A percentile compares a stretch with the other conserved stretches of the same genome.
Evolutionary conservation across 2,329 filamentous ascomycete species (phyloP).

Genomic region (Botrytis byssoidea): DNA sequence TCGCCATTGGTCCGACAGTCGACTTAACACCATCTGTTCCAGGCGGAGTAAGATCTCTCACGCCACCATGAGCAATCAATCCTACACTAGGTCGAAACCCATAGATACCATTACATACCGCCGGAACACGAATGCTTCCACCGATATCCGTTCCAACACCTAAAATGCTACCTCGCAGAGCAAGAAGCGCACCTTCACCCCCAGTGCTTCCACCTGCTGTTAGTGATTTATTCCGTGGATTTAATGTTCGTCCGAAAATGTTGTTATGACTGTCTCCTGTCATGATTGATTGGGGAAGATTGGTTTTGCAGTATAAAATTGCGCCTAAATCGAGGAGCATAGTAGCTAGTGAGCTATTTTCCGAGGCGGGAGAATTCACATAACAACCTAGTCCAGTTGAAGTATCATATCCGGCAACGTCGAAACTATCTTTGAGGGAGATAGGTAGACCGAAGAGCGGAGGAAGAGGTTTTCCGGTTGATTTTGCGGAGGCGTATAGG

Average conservation of each 20-base stretch:
- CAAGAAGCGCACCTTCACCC: constrained; percentile 36
- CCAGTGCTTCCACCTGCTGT: constrained; percentile 36
- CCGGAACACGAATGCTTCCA: constrained; percentile 9
- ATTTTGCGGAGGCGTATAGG: constrained; percentile 32
- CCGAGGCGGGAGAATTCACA: constrained; percentile 70
- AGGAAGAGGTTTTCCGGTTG: constrained; percentile 40
- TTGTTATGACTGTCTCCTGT: constrained; percentile 36
- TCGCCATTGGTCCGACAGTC: constrained; percentile 3
- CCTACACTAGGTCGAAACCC: constrained; percentile 1
- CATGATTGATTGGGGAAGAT: constrained; percentile 5
- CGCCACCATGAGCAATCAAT: not conserved
- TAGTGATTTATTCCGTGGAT: constrained; percentile 39
- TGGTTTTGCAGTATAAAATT: constrained; percentile 55
- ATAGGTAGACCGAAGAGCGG: constrained; percentile 30
- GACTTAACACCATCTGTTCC: not conserved
- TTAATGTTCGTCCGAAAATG: constrained; percentile 41
- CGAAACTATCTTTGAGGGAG: constrained; percentile 60
- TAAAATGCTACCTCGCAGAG: constrained; percentile 32
- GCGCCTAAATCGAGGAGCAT: constrained; percentile 62
- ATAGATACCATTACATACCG: not conserved
- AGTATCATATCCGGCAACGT: constrained; percentile 58
- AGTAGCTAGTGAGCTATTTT: constrained; percentile 67
- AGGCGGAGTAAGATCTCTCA: not conserved
- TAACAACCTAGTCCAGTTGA: constrained; percentile 64
- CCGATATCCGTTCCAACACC: constrained; percentile 38